These are phyloP conservation scores for Chara braunii DNA, from an alignment of 139 green algal genomes.

Conservation along the genomic window DNA sequence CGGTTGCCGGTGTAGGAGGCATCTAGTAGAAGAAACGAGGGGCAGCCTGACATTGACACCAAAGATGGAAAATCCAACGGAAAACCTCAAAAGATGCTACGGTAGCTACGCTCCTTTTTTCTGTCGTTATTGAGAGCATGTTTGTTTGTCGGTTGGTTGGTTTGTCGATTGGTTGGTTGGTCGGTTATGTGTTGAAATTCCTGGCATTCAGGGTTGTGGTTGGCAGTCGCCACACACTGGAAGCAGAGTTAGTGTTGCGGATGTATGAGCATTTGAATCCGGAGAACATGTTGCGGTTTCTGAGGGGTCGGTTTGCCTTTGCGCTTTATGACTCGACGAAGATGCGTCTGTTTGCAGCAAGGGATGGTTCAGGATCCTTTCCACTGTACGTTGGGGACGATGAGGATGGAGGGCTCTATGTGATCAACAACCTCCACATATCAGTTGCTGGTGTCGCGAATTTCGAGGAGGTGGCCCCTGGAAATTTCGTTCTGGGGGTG, in stretches of 20 bases:
- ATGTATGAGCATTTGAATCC: background rate
- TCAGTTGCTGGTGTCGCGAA: background rate
- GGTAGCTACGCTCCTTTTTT: too few relatives aligned
- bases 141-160: too few relatives aligned
- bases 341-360: slow-evolving; percentile 1
- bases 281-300: background rate
- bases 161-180: too few relatives aligned
- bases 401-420: background rate
- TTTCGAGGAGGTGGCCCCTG: background rate
- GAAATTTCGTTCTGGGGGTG: background rate
- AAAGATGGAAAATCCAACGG: too few relatives aligned
- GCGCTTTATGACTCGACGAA: slow-evolving; percentile 10
- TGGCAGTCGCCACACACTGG: too few relatives aligned
- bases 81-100: too few relatives aligned
- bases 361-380: background rate
- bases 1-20: too few relatives aligned
- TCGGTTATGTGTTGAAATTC: too few relatives aligned
- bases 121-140: too few relatives aligned
- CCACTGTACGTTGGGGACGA: background rate
- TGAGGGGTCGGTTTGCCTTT: slow-evolving; percentile 7
- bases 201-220: too few relatives aligned
- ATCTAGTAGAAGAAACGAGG: too few relatives aligned
- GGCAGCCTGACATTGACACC: too few relatives aligned
- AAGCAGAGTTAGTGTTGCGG: background rate
- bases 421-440: background rate